Evolutionary conservation across 2,329 filamentous ascomycete species (phyloP).

Genomic region (Mycosphaerella arachidis): DNA sequence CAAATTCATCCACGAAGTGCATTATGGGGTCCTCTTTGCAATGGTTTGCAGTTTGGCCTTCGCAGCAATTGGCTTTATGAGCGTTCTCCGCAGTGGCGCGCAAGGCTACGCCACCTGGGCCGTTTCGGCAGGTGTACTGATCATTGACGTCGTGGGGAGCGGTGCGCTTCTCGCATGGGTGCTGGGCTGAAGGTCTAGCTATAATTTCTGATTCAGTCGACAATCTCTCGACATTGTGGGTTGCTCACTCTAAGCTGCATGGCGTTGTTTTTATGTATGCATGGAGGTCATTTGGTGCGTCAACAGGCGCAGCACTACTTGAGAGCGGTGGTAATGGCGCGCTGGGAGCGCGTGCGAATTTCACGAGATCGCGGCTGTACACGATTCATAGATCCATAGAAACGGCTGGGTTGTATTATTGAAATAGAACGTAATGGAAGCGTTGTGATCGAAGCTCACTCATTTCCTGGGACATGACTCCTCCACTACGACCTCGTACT

Average conservation of each 20-base stretch:
- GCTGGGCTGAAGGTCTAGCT: slow-evolving; percentile 22
- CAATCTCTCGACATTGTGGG: neutral
- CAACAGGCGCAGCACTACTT: no score
- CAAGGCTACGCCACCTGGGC: slow-evolving; percentile 42
- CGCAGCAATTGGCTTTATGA: slow-evolving; percentile 57
- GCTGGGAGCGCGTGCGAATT: no score
- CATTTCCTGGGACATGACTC: no score
- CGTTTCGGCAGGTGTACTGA: slow-evolving; percentile 44
- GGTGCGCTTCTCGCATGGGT: slow-evolving; percentile 53
- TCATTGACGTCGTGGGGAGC: slow-evolving; percentile 46
- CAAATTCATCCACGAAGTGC: slow-evolving; percentile 65
- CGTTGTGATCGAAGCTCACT: no score
- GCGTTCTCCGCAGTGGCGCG: slow-evolving; percentile 48
- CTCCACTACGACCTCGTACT: neutral
- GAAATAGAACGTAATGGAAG: no score
- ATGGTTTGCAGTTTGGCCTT: slow-evolving; percentile 63
- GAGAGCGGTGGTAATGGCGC: no score
- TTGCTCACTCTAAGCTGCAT: no score
- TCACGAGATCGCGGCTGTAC: no score
- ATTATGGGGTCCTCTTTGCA: slow-evolving; percentile 66
- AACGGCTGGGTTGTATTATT: no score
- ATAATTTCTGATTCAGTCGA: neutral
- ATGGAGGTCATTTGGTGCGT: no score
- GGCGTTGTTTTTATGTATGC: no score
- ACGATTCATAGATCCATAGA: no score